Conservation (phyloP, 306 rosid genomes). For the Trifolium dubium region DNA sequence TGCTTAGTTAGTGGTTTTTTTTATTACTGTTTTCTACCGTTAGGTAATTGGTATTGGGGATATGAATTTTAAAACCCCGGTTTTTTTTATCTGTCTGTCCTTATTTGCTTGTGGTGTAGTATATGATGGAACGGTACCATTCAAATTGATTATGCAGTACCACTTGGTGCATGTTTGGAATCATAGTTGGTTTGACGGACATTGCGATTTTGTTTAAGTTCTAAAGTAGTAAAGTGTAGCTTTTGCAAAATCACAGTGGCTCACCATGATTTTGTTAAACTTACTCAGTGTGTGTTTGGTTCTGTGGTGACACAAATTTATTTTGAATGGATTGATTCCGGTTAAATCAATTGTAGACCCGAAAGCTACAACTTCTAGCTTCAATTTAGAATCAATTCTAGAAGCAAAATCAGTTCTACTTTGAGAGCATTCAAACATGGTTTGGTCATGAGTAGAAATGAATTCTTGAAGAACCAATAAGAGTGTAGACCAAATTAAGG, state of each 20-base stretch:
- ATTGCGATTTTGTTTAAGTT: background rate
- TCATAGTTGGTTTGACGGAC: background rate
- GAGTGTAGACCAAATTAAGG: background rate
- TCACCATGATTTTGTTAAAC: background rate
- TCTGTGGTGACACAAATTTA: background rate
- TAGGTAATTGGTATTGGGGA: conserved; percentile 9
- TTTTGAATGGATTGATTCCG: background rate
- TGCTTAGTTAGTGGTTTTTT: background rate
- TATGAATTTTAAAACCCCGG: background rate
- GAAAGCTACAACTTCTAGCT: background rate
- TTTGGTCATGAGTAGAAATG: background rate
- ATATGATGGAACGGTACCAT: background rate
- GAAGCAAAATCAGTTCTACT: background rate
- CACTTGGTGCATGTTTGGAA: background rate
- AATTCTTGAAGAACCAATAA: background rate
- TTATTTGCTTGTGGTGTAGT: conserved; percentile 2
- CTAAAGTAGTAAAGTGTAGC: background rate
- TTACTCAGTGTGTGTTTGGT: background rate
- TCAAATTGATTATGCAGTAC: background rate
- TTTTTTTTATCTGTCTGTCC: background rate
- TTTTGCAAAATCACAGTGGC: background rate
- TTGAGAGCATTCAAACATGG: background rate
- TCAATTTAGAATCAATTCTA: background rate
- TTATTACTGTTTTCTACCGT: background rate
- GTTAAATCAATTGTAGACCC: background rate